Percentiles rank a stretch among this genome's conserved stretches.
These are phyloP conservation scores for Lactarius quietus DNA, from an alignment of 768 basidiomycete genomes.

Conservation along the genomic window DNA sequence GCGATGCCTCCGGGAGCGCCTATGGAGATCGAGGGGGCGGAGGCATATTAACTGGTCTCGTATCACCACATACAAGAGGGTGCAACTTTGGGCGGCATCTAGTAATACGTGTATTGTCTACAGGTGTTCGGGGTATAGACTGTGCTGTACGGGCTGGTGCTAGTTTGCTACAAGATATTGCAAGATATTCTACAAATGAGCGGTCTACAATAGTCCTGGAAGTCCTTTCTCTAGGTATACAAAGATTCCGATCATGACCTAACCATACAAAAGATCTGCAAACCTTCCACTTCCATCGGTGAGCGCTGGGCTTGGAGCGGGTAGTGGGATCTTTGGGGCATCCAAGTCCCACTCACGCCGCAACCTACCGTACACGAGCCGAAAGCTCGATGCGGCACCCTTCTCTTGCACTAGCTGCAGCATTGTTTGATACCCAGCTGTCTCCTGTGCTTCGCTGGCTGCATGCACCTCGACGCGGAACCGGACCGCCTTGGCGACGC, in stretches of 20 bases:
- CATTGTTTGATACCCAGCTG: slow-evolving; percentile 51
- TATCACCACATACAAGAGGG: not conserved
- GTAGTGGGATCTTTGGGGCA: slow-evolving; percentile 29
- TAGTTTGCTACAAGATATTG: slow-evolving; percentile 21
- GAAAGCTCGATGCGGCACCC: slow-evolving; percentile 81
- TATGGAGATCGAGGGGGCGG: slow-evolving; percentile 31
- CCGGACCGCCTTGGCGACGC: slow-evolving; percentile 61
- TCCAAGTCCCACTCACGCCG: slow-evolving; percentile 70
- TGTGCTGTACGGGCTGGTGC: slow-evolving; percentile 17
- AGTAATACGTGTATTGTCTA: slow-evolving; percentile 11
- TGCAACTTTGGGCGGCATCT: not conserved
- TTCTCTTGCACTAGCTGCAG: slow-evolving; percentile 78
- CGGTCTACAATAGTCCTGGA: slow-evolving; percentile 1
- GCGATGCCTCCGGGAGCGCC: slow-evolving; percentile 2
- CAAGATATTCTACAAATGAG: slow-evolving; percentile 27
- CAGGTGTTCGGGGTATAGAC: slow-evolving; percentile 8
- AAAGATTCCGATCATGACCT: slow-evolving; percentile 1
- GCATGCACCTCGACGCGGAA: slow-evolving; percentile 78
- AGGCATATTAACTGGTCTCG: not conserved
- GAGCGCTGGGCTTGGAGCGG: slow-evolving; percentile 32
- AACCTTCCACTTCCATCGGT: slow-evolving; percentile 32
- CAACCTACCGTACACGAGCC: slow-evolving; percentile 63
- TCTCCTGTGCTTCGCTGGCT: slow-evolving; percentile 39
- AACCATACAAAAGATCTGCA: slow-evolving; percentile 36
- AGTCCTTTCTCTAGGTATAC: slow-evolving; percentile 12